Evolutionary conservation across 2,329 filamentous ascomycete species (phyloP), one percentile per base, ranked within the genome.

Genomic region (Akanthomyces uredinophilus): DNA sequence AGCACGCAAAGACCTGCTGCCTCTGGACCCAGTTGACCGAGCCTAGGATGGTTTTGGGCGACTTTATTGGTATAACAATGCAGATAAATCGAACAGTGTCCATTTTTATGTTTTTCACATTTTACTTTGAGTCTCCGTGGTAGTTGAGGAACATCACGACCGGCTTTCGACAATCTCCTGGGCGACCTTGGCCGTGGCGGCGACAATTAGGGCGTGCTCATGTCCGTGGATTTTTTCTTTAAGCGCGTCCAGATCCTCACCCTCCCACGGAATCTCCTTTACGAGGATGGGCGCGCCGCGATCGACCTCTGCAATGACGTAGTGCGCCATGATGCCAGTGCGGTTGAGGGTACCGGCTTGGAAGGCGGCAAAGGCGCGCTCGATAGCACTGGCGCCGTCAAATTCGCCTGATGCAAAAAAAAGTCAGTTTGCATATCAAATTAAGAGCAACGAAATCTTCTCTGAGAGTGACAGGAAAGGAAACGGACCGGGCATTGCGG

Each of bases 271-370:
- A 27, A 96, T 84, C 74, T 93, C 88, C 66, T 81, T 74, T 2
- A 87, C 83, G 64, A 93, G 70, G 68, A 96, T 88, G 11, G 90
- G 87, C 65, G 83, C 79, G 2, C 92, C 92, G 70, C 88, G 83
- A 77, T 96, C 92, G 60, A 96, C 91, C 72, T 94, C 86, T 10
- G 78, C 79, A 65, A 90, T 87, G 52, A 96, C 92, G 74, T 93
- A 88, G 76, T 96, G 92, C 18, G 92, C 86, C 93, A 96, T 96
- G 60, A 96, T 87, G 0, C 93, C 92, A 0, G 92, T 96, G 66
- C 81, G 83, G 68, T 87, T 83, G 11, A 91, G 83, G 65, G 82
- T 83, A 6, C 83, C 83, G 2, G 76, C 77, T 71, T 87, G 75
- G 71, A 90, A 92, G 62, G 91, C 91, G 52, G 84, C 81, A 75